phyloP scores from a whole-genome alignment of 1,284 basidiomycete species.

The Mycena sp. region DNA sequence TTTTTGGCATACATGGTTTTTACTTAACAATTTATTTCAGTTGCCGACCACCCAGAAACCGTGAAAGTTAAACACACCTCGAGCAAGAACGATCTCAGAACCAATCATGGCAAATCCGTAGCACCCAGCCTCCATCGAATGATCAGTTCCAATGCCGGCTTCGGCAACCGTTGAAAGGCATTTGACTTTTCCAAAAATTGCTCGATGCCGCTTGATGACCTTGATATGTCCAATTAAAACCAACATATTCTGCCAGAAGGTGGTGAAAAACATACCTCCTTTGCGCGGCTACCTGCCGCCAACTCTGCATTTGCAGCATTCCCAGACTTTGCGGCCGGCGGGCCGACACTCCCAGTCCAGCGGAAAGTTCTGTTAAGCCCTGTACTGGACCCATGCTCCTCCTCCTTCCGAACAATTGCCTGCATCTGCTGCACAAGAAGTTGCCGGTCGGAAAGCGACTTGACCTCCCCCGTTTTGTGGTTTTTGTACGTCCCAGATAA shows the following conservation, averaged over 20 bases:
- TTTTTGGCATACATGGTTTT: constrained; percentile 6
- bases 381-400: not conserved
- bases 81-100: not conserved
- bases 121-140: not conserved
- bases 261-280: not conserved
- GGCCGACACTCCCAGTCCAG: not conserved
- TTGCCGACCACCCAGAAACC: no score
- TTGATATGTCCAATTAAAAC: not conserved
- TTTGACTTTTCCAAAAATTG: not conserved
- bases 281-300: not conserved
- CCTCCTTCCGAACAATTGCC: not conserved
- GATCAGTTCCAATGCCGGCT: no score
- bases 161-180: not conserved
- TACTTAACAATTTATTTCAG: not conserved
- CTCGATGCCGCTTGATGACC: constrained; percentile 1
- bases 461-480: no score
- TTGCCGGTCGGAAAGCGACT: no score
- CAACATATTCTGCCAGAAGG: no score
- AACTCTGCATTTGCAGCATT: constrained; percentile 11
- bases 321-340: not conserved
- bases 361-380: not conserved
- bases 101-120: not conserved
- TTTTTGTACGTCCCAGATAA: no score
- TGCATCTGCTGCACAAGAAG: no score
- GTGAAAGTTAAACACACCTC: not conserved